Evolutionary conservation across 306 rosid genomes (phyloP), one percentile per base, ranked within the genome.

Genomic region (Inga oerstediana): DNA sequence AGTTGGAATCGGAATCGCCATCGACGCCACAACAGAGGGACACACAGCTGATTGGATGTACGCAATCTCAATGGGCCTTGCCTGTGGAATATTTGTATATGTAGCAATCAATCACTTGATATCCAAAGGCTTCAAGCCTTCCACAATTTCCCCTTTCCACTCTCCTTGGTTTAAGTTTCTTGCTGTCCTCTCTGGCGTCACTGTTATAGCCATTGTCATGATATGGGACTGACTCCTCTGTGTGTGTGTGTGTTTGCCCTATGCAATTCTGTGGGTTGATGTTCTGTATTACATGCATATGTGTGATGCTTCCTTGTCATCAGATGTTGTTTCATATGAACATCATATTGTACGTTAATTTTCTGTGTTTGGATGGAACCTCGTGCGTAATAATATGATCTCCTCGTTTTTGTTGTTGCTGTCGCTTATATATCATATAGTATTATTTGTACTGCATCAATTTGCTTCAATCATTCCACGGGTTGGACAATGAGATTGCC

Each of bases 41-140:
- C 49, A 0, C 7, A 91, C 82, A 0, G 98, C 95, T 4, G 94
- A 92, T 82, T 92, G 98, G 95, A 41, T 83, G 8, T 94, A 86
- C 77, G 92, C 94, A 12, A 94, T 94, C 87, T 82, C 97, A 4
- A 94, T 92, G 97, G 94, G 92, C 4, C 64, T 91, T 19, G 98
- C 98, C 68, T 91, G 93, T 78, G 97, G 98, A 10, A 88, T 92
- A 79, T 92, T 94, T 74, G 30, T 94, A 59, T 94, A 94, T 74
- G 94, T 94, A 66, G 94, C 97, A 27, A 90, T 91, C 74, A 94
- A 94, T 72, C 97, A 94, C 85, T 90, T 94, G 10, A 91, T 91
- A 0, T 87, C 95, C 84, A 88, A 92, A 79, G 95, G 95, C 48
- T 94, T 87, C 80, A 90, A 76, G 39, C 91, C 94, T 0, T 88